Evolutionary conservation across 495 filamentous ascomycete species (phyloP).

Genomic region (Daldinia decipiens): DNA sequence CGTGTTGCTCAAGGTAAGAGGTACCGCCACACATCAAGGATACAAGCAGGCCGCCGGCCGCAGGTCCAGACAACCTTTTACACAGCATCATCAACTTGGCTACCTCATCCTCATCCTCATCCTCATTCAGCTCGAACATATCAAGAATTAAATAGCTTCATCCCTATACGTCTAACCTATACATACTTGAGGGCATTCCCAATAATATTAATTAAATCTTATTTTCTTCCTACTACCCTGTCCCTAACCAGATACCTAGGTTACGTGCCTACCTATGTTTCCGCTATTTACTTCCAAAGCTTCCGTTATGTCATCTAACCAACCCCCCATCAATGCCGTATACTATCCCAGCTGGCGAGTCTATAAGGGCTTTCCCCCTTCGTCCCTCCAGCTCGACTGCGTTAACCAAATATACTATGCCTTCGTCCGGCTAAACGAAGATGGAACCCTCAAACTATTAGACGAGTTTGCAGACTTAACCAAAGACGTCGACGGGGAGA

Average conservation of each 20-base stretch:
- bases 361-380: constrained; percentile 75
- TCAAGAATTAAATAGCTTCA: not conserved
- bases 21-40: not conserved
- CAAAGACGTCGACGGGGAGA: constrained; percentile 74
- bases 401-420: constrained; percentile 82
- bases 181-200: not conserved
- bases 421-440: constrained; percentile 62
- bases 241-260: not conserved
- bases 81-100: not conserved
- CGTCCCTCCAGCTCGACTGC: constrained; percentile 68
- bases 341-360: constrained; percentile 86
- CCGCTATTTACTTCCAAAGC: not conserved
- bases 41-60: not conserved
- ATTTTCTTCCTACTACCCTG: not conserved
- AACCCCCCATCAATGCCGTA: constrained; percentile 55
- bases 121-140: not conserved
- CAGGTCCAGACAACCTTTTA: too few species aligned
- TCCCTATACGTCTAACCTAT: not conserved
- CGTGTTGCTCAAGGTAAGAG: constrained; percentile 1
- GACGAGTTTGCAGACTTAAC: constrained; percentile 80
- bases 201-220: not conserved
- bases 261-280: not conserved
- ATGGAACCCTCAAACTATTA: constrained; percentile 56
- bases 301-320: constrained; percentile 23
- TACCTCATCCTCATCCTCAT: not conserved